phyloP scores from a whole-genome alignment of 208 protist species.

The Leishmania amazonensis region DNA sequence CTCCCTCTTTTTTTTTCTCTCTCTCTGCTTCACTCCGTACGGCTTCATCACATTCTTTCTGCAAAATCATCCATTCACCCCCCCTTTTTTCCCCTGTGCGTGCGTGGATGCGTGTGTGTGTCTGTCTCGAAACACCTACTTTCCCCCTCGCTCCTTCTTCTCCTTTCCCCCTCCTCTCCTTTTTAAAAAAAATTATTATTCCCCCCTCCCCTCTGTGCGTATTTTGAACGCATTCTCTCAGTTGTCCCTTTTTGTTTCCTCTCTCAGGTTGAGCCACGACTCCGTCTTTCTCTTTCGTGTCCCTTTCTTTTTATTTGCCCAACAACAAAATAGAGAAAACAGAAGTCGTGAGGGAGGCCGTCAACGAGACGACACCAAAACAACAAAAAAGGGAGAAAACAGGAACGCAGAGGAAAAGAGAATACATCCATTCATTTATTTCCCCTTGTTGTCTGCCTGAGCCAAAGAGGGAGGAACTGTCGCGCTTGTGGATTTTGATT shows the following conservation, averaged over 20 bases:
- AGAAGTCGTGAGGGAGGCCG: neutral
- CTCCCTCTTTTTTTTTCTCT: constrained; percentile 11
- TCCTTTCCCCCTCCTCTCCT: neutral
- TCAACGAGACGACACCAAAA: neutral
- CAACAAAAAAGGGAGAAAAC: neutral
- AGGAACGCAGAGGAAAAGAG: neutral
- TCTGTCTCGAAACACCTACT: neutral
- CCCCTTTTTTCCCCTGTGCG: neutral
- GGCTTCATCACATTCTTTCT: constrained; percentile 5
- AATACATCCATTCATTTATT: neutral
- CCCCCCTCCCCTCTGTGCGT: neutral
- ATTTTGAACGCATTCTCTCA: neutral
- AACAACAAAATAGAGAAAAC: constrained; percentile 1
- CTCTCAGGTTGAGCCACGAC: neutral
- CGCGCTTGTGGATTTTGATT: neutral
- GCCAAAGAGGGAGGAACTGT: neutral
- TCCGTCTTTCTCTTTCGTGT: neutral
- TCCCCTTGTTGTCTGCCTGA: neutral
- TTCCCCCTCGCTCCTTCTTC: neutral
- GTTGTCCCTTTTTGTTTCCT: constrained; percentile 7
- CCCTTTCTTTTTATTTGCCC: neutral
- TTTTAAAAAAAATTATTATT: too few species aligned
- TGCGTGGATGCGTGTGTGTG: neutral
- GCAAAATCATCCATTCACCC: neutral
- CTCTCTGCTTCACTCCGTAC: constrained; percentile 10